Base-by-base conservation (phyloP, 257 asterid genomes). In the Scutellaria galericulata region DNA sequence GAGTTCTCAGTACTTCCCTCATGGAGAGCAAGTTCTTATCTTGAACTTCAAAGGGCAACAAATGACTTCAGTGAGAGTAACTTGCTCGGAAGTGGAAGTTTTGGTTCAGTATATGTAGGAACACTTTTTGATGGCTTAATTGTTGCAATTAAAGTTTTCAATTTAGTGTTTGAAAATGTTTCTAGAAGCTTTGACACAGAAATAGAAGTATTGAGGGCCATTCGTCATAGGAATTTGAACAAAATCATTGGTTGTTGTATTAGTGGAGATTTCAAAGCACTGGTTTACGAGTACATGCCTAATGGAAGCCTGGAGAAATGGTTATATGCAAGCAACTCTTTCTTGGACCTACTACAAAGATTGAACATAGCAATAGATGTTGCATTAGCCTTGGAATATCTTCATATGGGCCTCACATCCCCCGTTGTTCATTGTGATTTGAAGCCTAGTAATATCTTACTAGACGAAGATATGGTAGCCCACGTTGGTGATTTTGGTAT, bases 61-160 rank as follows among this genome's bases (percentile, higher is more conserved):
- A 50, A 86, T 42, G 77, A 66, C 13, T 86, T 84, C 40, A 66
- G 64, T 9, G 84, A 70, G 41, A 79, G 71, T 62, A 77, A 84
- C 74, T 37, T 78, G 0, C 79, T 88, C 7, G 94, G 94, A 42
- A 74, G 73, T 7, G 90, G 93, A 52, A 63, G 90, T 72, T 85
- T 73, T 15, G 88, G 93, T 51, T 65, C 86, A 0, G 90, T 87
- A 0, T 87, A 67, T 31, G 75, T 22, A 70, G 94, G 89, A 15
- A 55, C 75, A 7, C 77, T 84, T 7, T 10, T 37, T 10, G 81
- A 78, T 76, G 89, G 86, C 9, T 37, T 47, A 7, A 31, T 5
- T 5, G 53, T 82, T 20, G 91, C 91, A 7, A 64, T 82, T 2
- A 86, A 83, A 51, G 89, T 84, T 7, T 81, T 86, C 68, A 66